phyloP scores from a whole-genome alignment of 2,329 filamentous ascomycete species.

The Trichoderma simmonsii region DNA sequence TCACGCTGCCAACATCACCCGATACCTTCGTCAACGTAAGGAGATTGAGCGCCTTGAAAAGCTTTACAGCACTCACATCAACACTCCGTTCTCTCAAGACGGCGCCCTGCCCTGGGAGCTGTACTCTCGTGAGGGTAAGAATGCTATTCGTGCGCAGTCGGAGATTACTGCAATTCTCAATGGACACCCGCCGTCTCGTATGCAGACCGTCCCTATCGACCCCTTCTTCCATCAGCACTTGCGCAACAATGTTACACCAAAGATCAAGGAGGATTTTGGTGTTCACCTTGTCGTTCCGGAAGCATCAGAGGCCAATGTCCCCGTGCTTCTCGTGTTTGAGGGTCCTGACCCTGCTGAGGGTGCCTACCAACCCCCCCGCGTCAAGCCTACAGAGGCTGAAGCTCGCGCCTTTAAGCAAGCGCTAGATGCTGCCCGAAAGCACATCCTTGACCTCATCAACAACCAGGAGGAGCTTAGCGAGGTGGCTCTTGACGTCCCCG shows the following conservation, averaged over 20 bases:
- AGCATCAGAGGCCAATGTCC: slow-evolving; percentile 53
- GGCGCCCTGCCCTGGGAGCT: slow-evolving; percentile 80
- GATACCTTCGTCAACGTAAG: slow-evolving; percentile 78
- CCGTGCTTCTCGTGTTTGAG: slow-evolving; percentile 73
- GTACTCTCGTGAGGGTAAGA: slow-evolving; percentile 83
- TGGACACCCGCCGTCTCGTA: slow-evolving; percentile 69
- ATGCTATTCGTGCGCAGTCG: slow-evolving; percentile 69
- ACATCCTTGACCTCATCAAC: slow-evolving; percentile 56
- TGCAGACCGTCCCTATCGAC: slow-evolving; percentile 66
- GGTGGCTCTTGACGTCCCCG: slow-evolving; percentile 54
- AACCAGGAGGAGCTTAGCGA: slow-evolving; percentile 56
- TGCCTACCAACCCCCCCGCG: slow-evolving; percentile 54
- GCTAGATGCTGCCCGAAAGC: slow-evolving; percentile 53
- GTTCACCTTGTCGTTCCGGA: slow-evolving; percentile 73
- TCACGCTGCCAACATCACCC: slow-evolving; percentile 82
- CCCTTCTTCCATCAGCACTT: slow-evolving; percentile 77
- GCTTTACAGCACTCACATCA: slow-evolving; percentile 80
- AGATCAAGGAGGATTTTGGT: slow-evolving; percentile 65
- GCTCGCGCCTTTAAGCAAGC: slow-evolving; percentile 52
- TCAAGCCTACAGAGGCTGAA: slow-evolving; percentile 50
- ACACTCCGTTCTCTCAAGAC: slow-evolving; percentile 68
- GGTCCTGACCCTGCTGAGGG: slow-evolving; percentile 50
- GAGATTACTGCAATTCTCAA: slow-evolving; percentile 73
- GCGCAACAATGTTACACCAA: slow-evolving; percentile 59
- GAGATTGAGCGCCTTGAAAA: slow-evolving; percentile 81